Evolutionary conservation across 1,284 basidiomycete species (phyloP).

Genomic region (Athelia sp.): DNA sequence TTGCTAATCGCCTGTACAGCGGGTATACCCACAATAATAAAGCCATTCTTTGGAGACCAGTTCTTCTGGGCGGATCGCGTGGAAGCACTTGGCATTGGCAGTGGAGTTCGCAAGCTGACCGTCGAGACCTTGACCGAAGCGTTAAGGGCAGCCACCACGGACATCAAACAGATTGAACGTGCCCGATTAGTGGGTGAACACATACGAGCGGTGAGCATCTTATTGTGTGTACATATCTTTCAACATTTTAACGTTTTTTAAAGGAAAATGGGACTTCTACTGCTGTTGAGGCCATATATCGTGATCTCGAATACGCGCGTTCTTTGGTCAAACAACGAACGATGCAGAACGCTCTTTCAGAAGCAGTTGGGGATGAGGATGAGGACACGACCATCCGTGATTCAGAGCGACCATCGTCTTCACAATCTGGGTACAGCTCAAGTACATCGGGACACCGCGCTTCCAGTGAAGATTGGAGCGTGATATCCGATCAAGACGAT

Average conservation of each 20-base stretch:
- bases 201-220: slow-evolving; percentile 64
- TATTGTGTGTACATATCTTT: not conserved
- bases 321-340: slow-evolving; percentile 64
- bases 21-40: slow-evolving; percentile 93
- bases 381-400: slow-evolving; percentile 46
- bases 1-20: slow-evolving; percentile 39
- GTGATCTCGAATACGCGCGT: slow-evolving; percentile 86
- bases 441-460: slow-evolving; percentile 43
- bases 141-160: slow-evolving; percentile 76
- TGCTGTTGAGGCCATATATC: slow-evolving; percentile 89
- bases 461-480: slow-evolving; percentile 78
- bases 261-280: slow-evolving; percentile 87
- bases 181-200: slow-evolving; percentile 81
- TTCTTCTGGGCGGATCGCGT: slow-evolving; percentile 96
- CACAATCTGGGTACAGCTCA: slow-evolving; percentile 53
- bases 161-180: slow-evolving; percentile 81
- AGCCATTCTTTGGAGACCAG: slow-evolving; percentile 97
- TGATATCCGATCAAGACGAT: slow-evolving; percentile 72
- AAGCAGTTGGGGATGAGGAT: slow-evolving; percentile 33
- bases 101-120: slow-evolving; percentile 81
- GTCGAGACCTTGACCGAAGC: slow-evolving; percentile 76
- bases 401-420: slow-evolving; percentile 22
- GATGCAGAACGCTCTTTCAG: slow-evolving; percentile 20
- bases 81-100: slow-evolving; percentile 88
- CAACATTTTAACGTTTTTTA: slow-evolving; percentile 10